Base-by-base conservation (phyloP, 108 stramenopile species). In the Conticribra weissflogii region DNA sequence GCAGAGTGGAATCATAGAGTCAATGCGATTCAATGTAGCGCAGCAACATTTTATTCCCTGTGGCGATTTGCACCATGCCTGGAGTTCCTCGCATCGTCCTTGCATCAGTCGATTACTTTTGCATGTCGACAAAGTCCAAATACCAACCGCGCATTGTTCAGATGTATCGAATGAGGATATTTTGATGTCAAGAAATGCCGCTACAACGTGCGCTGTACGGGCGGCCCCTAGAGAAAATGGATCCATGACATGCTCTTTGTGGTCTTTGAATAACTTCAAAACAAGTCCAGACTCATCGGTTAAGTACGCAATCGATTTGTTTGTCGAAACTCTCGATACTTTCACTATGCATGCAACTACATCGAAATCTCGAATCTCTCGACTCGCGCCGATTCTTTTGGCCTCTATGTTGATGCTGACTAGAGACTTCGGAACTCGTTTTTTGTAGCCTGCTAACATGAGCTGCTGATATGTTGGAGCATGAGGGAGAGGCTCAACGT, bases 131-230 rank as follows among this genome's bases (percentile, higher is more conserved):
- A 61, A 34, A 12, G 65, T 29, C 59, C 76, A 87, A 44, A 60
- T 34, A 17, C 72, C 86, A 3, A 84, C 78, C 25, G 88, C 86
- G 72, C 88, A 89, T 28, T 92, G 78, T 36, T 84, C 83, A 3
- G 32, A 21, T 59, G 47, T 21, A 72, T 90, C 92, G 76, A 87
- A 90, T 4, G 85, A 70, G 44, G 69, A 23, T 27, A 93, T 19
- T 24, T 58, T 54, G 4, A 93, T 60, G 64, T 90, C 84, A 31
- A 66, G 65, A 52, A 89, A 83, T 18, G 79, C 82, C n/a, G 83
- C 58, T 7, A 73, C 68, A 2, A 56, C 17, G 24, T 73, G 73
- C 5, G 28, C 44, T 58, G 74, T 27, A 32, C 73, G 45, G 51
- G 22, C 59, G 28, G 28, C 61, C 2, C 71, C 71, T 16, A 78